Percentiles rank a stretch among this genome's conserved stretches.
Evolutionary conservation across 345 rosid genomes (phyloP).

Genomic region (Rhizophora apiculata): DNA sequence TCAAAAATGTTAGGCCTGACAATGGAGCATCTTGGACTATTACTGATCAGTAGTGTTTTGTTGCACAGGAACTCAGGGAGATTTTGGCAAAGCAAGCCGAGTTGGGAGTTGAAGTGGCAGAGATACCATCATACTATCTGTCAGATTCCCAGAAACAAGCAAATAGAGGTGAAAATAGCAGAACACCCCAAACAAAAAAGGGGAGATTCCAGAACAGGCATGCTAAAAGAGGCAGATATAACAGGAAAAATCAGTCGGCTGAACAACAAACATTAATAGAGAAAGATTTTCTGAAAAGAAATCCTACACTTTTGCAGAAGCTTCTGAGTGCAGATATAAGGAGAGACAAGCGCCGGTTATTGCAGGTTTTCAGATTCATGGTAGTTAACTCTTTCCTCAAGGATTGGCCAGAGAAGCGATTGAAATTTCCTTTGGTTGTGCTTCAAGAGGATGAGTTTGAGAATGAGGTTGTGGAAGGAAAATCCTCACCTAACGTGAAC

Average conservation of each 20-base stretch:
- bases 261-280: conserved; percentile 29
- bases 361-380: conserved; percentile 78
- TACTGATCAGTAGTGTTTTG: neutral
- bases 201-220: conserved; percentile 39
- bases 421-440: conserved; percentile 52
- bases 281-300: conserved; percentile 30
- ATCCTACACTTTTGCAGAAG: conserved; percentile 74
- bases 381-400: conserved; percentile 62
- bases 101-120: conserved; percentile 89
- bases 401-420: conserved; percentile 56
- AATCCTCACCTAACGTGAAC: conserved; percentile 14
- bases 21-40: neutral
- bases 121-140: conserved; percentile 71
- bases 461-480: conserved; percentile 29
- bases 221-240: conserved; percentile 46
- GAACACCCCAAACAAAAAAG: conserved; percentile 27
- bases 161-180: conserved; percentile 26
- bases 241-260: conserved; percentile 28
- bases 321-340: conserved; percentile 67
- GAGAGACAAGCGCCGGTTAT: conserved; percentile 56
- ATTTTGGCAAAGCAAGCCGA: conserved; percentile 89
- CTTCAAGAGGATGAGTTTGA: conserved; percentile 46
- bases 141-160: conserved; percentile 41
- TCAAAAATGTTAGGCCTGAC: neutral
- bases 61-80: conserved; percentile 75